These are phyloP conservation scores for Novymonas esmeraldas DNA, from an alignment of 208 protist genomes.

Conservation along the genomic window DNA sequence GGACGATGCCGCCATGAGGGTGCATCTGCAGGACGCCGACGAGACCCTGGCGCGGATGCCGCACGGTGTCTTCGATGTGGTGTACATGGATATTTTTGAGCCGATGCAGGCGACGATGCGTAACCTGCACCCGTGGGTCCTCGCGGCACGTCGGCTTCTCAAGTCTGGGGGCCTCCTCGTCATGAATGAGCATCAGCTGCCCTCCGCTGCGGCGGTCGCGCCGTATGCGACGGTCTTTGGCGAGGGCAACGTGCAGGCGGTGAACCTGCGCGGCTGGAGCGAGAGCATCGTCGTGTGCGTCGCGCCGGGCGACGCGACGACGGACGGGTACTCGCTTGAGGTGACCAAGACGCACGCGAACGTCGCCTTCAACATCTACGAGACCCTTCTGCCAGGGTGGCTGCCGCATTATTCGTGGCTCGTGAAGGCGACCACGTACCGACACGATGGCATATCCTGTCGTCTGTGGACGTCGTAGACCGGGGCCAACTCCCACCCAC, in stretches of 20 bases:
- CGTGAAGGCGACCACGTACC: constrained; percentile 20
- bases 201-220: constrained; percentile 33
- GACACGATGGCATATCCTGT: neutral
- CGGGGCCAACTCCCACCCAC: neutral
- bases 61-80: constrained; percentile 40
- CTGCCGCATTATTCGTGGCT: constrained; percentile 47
- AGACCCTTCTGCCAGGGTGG: constrained; percentile 38
- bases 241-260: constrained; percentile 58
- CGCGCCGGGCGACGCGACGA: constrained; percentile 31
- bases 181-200: constrained; percentile 78
- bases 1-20: constrained; percentile 38
- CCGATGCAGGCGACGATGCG: constrained; percentile 62
- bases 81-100: constrained; percentile 87
- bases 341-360: constrained; percentile 26
- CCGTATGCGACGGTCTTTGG: constrained; percentile 53
- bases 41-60: constrained; percentile 4
- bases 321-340: constrained; percentile 20
- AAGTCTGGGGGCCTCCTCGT: constrained; percentile 56
- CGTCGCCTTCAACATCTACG: constrained; percentile 38
- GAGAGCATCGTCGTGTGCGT: constrained; percentile 71
- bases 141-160: constrained; percentile 29
- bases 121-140: constrained; percentile 47
- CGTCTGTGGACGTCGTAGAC: constrained; percentile 44
- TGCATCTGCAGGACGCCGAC: constrained; percentile 48
- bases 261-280: constrained; percentile 81